Conservation (phyloP, 306 rosid species). For the Castanopsis chinensis region DNA sequence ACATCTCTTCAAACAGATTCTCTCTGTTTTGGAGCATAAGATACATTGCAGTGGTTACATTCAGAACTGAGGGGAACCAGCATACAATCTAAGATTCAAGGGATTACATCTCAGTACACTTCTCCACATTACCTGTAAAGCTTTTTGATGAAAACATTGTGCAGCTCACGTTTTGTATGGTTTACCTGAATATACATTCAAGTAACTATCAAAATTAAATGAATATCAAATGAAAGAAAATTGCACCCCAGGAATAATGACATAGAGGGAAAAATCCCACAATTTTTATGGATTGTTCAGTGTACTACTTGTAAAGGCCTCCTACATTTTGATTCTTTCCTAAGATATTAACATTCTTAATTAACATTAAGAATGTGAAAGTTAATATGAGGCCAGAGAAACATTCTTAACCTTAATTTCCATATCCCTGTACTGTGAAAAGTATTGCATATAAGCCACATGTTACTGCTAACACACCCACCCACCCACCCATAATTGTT, state of each 20-base stretch:
- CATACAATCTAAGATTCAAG: not conserved
- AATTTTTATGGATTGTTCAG: not conserved
- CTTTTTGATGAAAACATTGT: constrained; percentile 89
- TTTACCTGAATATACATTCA: constrained; percentile 57
- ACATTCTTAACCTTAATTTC: not conserved
- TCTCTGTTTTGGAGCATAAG: constrained; percentile 55
- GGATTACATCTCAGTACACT: constrained; percentile 2
- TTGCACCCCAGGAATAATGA: constrained; percentile 12
- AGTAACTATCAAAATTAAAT: constrained; percentile 5
- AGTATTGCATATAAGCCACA: not conserved
- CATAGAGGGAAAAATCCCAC: constrained; percentile 4
- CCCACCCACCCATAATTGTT: not conserved
- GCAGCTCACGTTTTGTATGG: constrained; percentile 91
- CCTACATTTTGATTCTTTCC: not conserved
- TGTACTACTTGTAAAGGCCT: not conserved
- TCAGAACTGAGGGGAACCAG: constrained; percentile 8
- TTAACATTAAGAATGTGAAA: not conserved
- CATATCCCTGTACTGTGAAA: not conserved
- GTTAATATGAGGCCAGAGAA: not conserved
- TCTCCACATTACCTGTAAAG: constrained; percentile 67
- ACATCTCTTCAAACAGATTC: constrained; percentile 89
- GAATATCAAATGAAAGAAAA: constrained; percentile 7
- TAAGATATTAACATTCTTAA: not conserved
- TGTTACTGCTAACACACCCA: not conserved
- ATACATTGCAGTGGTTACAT: constrained; percentile 25